Evolutionary conservation across 2,329 filamentous ascomycete genomes (phyloP).

Genomic region (Ceratocystis alfenasii): DNA sequence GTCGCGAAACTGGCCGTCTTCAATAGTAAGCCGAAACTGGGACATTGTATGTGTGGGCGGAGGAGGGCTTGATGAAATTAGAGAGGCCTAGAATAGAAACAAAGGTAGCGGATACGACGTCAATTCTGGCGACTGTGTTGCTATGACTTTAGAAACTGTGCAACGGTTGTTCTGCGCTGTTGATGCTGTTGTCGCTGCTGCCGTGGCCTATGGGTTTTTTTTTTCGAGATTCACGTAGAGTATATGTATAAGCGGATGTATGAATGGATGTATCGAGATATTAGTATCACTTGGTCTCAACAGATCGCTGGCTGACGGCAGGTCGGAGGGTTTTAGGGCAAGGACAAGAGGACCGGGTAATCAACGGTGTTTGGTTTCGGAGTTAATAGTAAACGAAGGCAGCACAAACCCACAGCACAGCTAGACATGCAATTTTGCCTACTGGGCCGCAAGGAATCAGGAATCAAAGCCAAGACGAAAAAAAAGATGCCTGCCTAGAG

Average conservation of each 20-base stretch:
- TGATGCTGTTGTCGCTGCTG: too few relatives aligned
- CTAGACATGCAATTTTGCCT: neutral
- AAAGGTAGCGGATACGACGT: neutral
- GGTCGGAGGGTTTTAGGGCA: neutral
- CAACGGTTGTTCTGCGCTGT: too few relatives aligned
- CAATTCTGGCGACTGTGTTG: neutral
- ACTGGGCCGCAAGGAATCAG: neutral
- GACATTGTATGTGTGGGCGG: conserved; percentile 43
- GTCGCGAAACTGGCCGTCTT: conserved; percentile 77
- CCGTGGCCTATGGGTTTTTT: too few relatives aligned
- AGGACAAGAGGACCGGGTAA: neutral
- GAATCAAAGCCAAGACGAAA: neutral
- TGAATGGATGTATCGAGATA: neutral
- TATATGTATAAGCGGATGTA: neutral
- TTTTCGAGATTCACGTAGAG: neutral
- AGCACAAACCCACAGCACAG: neutral
- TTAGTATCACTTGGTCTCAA: too few relatives aligned
- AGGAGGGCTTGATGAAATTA: neutral
- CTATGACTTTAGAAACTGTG: neutral
- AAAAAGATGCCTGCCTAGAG: neutral
- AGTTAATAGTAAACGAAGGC: neutral
- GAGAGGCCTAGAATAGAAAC: neutral
- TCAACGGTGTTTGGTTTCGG: neutral
- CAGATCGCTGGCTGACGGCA: neutral
- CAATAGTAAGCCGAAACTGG: conserved; percentile 61